These are phyloP conservation scores for Septoria petroselini DNA, from an alignment of 2,329 filamentous ascomycete genomes.

Conservation along the genomic window DNA sequence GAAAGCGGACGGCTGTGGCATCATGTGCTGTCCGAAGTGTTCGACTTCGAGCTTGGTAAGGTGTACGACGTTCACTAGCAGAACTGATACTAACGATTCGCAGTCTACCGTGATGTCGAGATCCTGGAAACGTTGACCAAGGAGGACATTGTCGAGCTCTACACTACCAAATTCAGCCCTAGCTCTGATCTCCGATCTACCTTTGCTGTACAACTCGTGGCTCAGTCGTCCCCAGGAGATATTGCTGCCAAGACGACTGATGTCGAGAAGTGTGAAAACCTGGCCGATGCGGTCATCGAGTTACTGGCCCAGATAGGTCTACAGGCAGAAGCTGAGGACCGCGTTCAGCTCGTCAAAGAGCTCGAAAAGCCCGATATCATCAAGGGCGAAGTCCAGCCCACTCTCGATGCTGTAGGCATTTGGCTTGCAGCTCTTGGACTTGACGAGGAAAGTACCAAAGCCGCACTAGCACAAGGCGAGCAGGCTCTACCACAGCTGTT, in stretches of 20 bases:
- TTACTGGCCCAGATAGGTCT: conserved; percentile 51
- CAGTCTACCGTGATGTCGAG: conserved; percentile 72
- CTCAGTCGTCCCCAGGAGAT: conserved; percentile 56
- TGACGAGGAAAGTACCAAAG: conserved; percentile 48
- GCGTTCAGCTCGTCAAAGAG: conserved; percentile 42
- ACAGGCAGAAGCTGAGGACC: conserved; percentile 40
- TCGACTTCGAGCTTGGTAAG: conserved; percentile 83
- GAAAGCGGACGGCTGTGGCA: conserved; percentile 81
- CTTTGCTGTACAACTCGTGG: conserved; percentile 76
- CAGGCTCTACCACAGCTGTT: conserved; percentile 48
- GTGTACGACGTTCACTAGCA: conserved; percentile 21
- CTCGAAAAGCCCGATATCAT: conserved; percentile 49
- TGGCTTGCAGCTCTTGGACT: conserved; percentile 46
- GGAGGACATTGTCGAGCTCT: conserved; percentile 76
- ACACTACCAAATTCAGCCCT: conserved; percentile 70
- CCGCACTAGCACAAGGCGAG: conserved; percentile 51
- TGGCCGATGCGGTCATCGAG: conserved; percentile 45
- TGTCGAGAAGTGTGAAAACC: conserved; percentile 45
- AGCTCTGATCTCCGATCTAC: conserved; percentile 73
- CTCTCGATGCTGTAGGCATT: conserved; percentile 45
- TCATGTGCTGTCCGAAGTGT: conserved; percentile 80
- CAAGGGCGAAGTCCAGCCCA: conserved; percentile 34
- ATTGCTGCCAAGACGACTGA: conserved; percentile 36
- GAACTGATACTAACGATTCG: conserved; percentile 10
- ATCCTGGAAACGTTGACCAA: conserved; percentile 73